Base-by-base conservation (phyloP, 202 grass and related monocot genomes). In the Schoenoplectus tabernaemontani region DNA sequence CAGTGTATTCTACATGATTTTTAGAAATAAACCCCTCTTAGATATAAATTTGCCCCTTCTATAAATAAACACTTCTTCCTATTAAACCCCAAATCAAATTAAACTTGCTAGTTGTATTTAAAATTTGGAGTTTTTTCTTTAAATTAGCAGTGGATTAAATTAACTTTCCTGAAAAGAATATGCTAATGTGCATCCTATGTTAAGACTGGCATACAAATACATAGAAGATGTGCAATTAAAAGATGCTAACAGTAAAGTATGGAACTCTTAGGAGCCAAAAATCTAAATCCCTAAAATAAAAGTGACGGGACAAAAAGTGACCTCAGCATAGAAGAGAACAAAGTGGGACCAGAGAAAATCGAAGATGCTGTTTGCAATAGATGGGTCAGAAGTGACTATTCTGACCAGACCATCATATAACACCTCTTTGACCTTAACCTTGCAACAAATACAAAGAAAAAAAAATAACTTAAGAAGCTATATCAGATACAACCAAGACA, bases 301-400 rank as follows among this genome's bases (percentile, higher is more conserved):
- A 30, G 32, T 11, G n/a, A 73, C 3, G 69, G 24, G 13, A 53
- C 44, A 51, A 73, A 73, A 51, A 19, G 13, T 75, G 78, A 97
- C 93, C 87, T 93, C 93, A 24, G 50, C 64, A 84, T 91, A 93
- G 87, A 93, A 89, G 44, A 80, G 88, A 74, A 85, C 43, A 69
- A 97, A 97, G 73, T 97, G 91, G 68, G 91, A 76, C 93, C 91
- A 97, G 19, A 93, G 79, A 62, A 97, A 85, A 90, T 93, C 87
- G 48, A 97, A 81, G 56, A 93, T 82, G 82, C 26, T 84, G 20
- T 81, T 85, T 54, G 82, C 87, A 84, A 87, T 59, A 84, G 53
- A 76, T 26, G 87, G 85, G 76, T 97, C 87, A 54, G 79, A 90
- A 17, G 28, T 68, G 65, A 82, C 93, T 78, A 93, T 93, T 82